phyloP scores from a whole-genome alignment of 768 basidiomycete species.

The Tulasnella sp. region DNA sequence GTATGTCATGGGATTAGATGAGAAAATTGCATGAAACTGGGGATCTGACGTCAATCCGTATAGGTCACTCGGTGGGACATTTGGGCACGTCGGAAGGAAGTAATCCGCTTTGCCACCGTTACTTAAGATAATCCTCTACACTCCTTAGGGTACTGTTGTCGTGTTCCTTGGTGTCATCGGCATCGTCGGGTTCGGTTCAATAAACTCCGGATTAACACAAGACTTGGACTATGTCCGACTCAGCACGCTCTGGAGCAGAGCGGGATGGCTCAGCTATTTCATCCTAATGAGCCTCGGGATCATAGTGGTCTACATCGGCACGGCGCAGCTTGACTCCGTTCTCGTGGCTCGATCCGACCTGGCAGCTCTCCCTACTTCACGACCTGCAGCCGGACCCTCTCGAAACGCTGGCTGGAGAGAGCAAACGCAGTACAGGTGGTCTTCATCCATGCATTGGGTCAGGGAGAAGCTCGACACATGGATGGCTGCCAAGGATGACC shows the following conservation, averaged over 20 bases:
- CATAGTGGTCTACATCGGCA: constrained; percentile 51
- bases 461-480: constrained; percentile 57
- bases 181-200: constrained; percentile 76
- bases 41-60: constrained; percentile 61
- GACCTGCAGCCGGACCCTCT: constrained; percentile 16
- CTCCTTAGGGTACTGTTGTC: constrained; percentile 63
- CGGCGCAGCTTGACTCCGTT: constrained; percentile 60
- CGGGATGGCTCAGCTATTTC: constrained; percentile 88
- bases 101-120: neutral
- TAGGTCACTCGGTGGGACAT: constrained; percentile 78
- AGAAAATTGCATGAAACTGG: neutral
- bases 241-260: constrained; percentile 72
- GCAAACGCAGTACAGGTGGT: constrained; percentile 34
- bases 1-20: neutral
- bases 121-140: constrained; percentile 7
- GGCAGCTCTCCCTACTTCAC: constrained; percentile 37
- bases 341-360: constrained; percentile 61
- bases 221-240: constrained; percentile 67
- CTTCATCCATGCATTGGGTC: constrained; percentile 39
- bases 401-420: constrained; percentile 24
- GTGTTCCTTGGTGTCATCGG: constrained; percentile 79
- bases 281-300: constrained; percentile 65
- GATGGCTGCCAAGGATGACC: constrained; percentile 73
- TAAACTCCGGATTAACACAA: constrained; percentile 64
- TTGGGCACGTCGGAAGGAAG: constrained; percentile 40